Conservation (phyloP, 805 yeast species). For the Cyberlindnera bimundalis region DNA sequence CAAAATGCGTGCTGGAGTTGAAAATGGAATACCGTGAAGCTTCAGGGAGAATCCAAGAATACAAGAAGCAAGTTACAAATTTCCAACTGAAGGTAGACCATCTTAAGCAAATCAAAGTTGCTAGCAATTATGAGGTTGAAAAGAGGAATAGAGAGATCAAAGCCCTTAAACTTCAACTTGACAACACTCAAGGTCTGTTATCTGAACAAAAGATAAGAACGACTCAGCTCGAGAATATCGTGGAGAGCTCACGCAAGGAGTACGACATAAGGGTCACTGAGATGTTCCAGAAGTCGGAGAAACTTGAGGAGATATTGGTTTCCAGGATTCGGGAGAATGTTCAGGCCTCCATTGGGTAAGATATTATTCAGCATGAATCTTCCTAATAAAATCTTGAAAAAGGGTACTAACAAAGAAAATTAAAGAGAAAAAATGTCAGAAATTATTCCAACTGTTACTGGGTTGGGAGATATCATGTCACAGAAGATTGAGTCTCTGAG, state of each 20-base stretch:
- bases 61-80: slow-evolving; percentile 22
- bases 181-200: slow-evolving; percentile 43
- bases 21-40: slow-evolving; percentile 24
- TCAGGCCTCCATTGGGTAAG: slow-evolving; percentile 5
- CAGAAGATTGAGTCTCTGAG: slow-evolving; percentile 5
- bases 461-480: slow-evolving; percentile 1
- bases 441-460: no score
- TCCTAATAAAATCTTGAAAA: no score
- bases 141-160: slow-evolving; percentile 33
- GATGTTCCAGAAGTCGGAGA: background rate
- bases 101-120: slow-evolving; percentile 25
- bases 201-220: slow-evolving; percentile 44
- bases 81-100: slow-evolving; percentile 27
- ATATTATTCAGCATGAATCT: no score
- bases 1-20: slow-evolving; percentile 21
- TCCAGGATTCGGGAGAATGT: slow-evolving; percentile 9
- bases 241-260: slow-evolving; percentile 20
- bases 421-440: background rate
- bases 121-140: slow-evolving; percentile 23
- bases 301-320: slow-evolving; percentile 4
- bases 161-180: slow-evolving; percentile 34
- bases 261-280: slow-evolving; percentile 17
- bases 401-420: background rate
- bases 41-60: slow-evolving; percentile 18
- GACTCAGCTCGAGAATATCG: slow-evolving; percentile 24